A percentile compares a stretch with the other conserved stretches of the same genome.
These are phyloP conservation scores for Myriosclerotinia duriaeana DNA, from an alignment of 2,329 filamentous ascomycete species.

Conservation along the genomic window DNA sequence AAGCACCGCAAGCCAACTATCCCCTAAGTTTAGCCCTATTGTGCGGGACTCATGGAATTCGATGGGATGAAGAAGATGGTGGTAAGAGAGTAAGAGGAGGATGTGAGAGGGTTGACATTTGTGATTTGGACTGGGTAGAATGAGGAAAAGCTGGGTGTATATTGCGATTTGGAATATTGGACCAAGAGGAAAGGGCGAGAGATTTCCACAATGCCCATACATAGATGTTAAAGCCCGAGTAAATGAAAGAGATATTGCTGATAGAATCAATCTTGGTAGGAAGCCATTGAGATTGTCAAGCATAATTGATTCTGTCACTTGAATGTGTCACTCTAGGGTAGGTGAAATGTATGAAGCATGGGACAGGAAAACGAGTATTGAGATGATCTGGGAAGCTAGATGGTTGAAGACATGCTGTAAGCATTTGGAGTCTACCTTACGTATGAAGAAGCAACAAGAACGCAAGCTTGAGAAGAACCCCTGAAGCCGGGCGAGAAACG, in stretches of 20 bases:
- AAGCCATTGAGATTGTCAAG: background rate
- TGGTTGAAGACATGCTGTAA: background rate
- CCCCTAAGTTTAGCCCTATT: too few relatives aligned
- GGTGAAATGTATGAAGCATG: background rate
- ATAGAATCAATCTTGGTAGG: too few relatives aligned
- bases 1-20: too few relatives aligned
- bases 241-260: too few relatives aligned
- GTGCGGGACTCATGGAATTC: background rate
- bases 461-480: background rate
- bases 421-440: background rate
- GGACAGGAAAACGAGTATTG: background rate
- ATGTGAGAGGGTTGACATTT: too few relatives aligned
- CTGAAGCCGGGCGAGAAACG: background rate
- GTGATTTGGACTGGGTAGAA: background rate
- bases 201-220: background rate
- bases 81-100: background rate
- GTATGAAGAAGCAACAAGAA: background rate
- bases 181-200: background rate
- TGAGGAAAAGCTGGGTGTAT: too few relatives aligned
- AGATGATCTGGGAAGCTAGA: background rate
- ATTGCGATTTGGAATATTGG: too few relatives aligned
- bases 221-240: too few relatives aligned
- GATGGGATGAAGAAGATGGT: background rate
- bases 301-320: background rate
- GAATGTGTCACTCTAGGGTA: background rate